These are phyloP conservation scores for Aphanomyces stellatus DNA, from an alignment of 352 stramenopile species.

Conservation along the genomic window DNA sequence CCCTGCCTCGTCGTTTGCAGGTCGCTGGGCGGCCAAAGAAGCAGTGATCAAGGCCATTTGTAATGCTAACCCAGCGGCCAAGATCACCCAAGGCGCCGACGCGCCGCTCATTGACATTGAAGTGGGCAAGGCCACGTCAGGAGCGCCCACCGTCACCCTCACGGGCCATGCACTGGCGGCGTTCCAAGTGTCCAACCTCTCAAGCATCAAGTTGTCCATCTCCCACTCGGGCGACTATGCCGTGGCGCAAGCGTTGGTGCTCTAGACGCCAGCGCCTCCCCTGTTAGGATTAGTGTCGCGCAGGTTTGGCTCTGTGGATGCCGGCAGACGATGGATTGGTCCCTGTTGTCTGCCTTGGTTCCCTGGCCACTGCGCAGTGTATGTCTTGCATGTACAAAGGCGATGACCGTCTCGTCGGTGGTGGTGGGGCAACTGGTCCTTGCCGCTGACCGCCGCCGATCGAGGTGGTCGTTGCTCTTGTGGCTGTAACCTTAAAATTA, in stretches of 20 bases:
- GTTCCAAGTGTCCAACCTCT: slow-evolving; percentile 64
- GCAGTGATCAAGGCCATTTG: slow-evolving; percentile 88
- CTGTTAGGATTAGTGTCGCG: too few species aligned
- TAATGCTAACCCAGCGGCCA: slow-evolving; percentile 45
- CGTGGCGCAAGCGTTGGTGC: slow-evolving; percentile 67
- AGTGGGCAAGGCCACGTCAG: slow-evolving; percentile 69
- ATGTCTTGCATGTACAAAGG: too few species aligned
- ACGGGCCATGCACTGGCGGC: slow-evolving; percentile 68
- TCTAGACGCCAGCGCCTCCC: too few species aligned
- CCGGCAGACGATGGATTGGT: too few species aligned
- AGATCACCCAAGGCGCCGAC: slow-evolving; percentile 34
- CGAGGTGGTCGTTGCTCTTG: too few species aligned
- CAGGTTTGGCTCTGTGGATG: too few species aligned
- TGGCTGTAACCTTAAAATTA: too few species aligned
- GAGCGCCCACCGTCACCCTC: slow-evolving; percentile 64
- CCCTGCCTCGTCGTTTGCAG: slow-evolving; percentile 78
- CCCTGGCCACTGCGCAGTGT: too few species aligned
- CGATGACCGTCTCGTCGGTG: too few species aligned
- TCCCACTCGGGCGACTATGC: slow-evolving; percentile 84
- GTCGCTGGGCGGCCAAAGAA: slow-evolving; percentile 84
- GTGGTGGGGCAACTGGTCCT: too few species aligned
- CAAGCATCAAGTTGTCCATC: slow-evolving; percentile 79
- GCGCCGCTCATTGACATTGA: slow-evolving; percentile 80
- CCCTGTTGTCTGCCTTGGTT: too few species aligned
- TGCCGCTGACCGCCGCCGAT: too few species aligned